phyloP scores from a whole-genome alignment of 192 early-diverging fungal genomes.

The Gorgonomyces haynaldii region DNA sequence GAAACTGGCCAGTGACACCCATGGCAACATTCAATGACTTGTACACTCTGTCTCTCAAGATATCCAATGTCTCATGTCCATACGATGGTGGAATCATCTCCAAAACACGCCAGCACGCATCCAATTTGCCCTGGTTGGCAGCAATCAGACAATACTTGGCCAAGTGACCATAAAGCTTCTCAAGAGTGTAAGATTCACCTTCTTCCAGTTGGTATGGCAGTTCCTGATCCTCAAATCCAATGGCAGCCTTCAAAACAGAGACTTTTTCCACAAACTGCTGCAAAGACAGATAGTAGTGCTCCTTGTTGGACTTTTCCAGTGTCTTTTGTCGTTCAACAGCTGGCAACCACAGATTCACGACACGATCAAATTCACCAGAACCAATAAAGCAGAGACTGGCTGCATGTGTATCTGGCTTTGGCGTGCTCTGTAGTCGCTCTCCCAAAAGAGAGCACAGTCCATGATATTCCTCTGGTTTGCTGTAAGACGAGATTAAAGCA shows the following conservation, averaged over 20 bases:
- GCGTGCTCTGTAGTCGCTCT: conserved; percentile 21
- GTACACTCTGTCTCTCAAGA: conserved; percentile 63
- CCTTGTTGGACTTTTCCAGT: conserved; percentile 16
- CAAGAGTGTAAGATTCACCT: conserved; percentile 33
- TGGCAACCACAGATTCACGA: conserved; percentile 66
- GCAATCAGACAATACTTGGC: conserved; percentile 74
- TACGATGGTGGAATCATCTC: conserved; percentile 49
- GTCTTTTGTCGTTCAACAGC: conserved; percentile 20
- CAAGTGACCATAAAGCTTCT: conserved; percentile 72
- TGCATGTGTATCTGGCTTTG: conserved; percentile 9
- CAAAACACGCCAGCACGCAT: conserved; percentile 65
- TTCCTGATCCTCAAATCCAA: conserved; percentile 76
- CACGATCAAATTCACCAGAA: conserved; percentile 71
- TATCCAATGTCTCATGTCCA: conserved; percentile 39
- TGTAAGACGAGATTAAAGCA: conserved; percentile 90
- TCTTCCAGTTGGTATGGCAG: conserved; percentile 21
- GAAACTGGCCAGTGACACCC: conserved; percentile 21
- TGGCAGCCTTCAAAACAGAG: conserved; percentile 83
- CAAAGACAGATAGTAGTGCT: conserved; percentile 43
- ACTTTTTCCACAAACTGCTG: conserved; percentile 83
- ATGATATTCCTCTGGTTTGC: conserved; percentile 61
- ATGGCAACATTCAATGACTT: conserved; percentile 35
- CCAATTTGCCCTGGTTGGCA: conserved; percentile 62
- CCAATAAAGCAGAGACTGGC: conserved; percentile 78
- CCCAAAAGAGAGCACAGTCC: conserved; percentile 27